These are phyloP conservation scores for Beauveria sp. DNA, from an alignment of 2,329 filamentous ascomycete species.

Conservation along the genomic window DNA sequence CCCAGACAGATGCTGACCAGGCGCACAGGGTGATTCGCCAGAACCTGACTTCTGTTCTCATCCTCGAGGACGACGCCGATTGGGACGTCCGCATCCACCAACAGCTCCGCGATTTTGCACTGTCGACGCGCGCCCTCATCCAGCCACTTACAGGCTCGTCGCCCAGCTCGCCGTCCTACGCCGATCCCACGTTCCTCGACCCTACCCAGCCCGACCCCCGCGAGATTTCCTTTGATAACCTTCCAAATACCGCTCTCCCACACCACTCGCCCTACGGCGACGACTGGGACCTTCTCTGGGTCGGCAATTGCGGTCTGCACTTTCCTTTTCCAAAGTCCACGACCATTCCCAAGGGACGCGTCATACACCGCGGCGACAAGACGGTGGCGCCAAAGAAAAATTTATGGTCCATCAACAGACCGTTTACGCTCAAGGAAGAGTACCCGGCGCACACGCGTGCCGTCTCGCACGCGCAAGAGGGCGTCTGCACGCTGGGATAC, in stretches of 20 bases:
- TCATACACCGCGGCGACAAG: constrained; percentile 24
- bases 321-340: constrained; percentile 18
- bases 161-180: constrained; percentile 12
- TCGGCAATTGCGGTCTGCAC: constrained; percentile 38
- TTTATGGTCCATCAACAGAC: constrained; percentile 26
- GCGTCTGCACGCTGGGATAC: constrained; percentile 35
- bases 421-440: constrained; percentile 24
- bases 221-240: constrained; percentile 17
- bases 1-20: no score
- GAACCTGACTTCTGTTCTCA: constrained; percentile 38
- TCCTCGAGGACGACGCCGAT: constrained; percentile 50
- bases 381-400: constrained; percentile 28
- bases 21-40: constrained; percentile 32
- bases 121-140: constrained; percentile 26
- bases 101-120: constrained; percentile 37
- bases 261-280: constrained; percentile 38
- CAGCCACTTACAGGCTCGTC: constrained; percentile 20
- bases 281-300: constrained; percentile 44
- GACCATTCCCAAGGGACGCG: constrained; percentile 21
- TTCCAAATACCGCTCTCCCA: constrained; percentile 15
- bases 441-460: constrained; percentile 36
- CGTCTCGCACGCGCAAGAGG: constrained; percentile 32
- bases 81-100: constrained; percentile 45
- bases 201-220: constrained; percentile 5
- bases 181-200: constrained; percentile 19